Percentiles rank a stretch among this genome's conserved stretches.
These are phyloP conservation scores for Curvularia spicifera DNA, from an alignment of 2,329 filamentous ascomycete genomes.

Conservation along the genomic window DNA sequence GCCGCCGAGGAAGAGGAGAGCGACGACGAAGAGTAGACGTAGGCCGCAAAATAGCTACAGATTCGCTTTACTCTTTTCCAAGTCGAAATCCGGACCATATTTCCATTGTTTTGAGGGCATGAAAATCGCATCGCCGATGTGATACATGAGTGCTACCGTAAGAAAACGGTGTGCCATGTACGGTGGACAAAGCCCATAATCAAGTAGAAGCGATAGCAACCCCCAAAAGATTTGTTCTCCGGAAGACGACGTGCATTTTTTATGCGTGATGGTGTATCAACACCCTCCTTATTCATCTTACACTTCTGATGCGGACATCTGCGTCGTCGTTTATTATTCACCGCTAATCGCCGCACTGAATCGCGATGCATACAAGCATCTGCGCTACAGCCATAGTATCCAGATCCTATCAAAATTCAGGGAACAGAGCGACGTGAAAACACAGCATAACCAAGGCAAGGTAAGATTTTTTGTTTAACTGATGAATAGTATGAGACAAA, in stretches of 20 bases:
- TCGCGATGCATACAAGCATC: background rate
- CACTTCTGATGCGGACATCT: background rate
- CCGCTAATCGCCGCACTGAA: background rate
- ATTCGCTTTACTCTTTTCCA: constrained; percentile 1
- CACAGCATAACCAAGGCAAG: background rate
- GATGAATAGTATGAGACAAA: background rate
- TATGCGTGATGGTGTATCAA: background rate
- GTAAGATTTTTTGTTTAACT: background rate
- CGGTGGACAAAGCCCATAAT: constrained; percentile 5
- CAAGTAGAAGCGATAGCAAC: constrained; percentile 19
- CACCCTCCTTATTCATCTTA: background rate
- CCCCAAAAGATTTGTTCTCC: constrained; percentile 11
- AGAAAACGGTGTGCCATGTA: constrained; percentile 1
- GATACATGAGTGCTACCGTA: constrained; percentile 3
- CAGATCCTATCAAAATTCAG: background rate
- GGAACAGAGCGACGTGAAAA: too few relatives aligned
- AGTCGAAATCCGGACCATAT: constrained; percentile 5
- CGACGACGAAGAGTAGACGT: constrained; percentile 47
- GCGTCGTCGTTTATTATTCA: background rate
- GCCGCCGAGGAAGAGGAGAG: constrained; percentile 42
- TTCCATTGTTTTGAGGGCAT: constrained; percentile 6
- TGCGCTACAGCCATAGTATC: background rate
- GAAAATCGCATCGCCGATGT: constrained; percentile 3
- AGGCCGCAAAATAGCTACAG: constrained; percentile 2
- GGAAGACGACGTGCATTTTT: background rate